Percentiles rank a stretch among this genome's conserved stretches.
These are phyloP conservation scores for Apiotrichum gracile DNA, from an alignment of 1,284 basidiomycete genomes.

Conservation along the genomic window DNA sequence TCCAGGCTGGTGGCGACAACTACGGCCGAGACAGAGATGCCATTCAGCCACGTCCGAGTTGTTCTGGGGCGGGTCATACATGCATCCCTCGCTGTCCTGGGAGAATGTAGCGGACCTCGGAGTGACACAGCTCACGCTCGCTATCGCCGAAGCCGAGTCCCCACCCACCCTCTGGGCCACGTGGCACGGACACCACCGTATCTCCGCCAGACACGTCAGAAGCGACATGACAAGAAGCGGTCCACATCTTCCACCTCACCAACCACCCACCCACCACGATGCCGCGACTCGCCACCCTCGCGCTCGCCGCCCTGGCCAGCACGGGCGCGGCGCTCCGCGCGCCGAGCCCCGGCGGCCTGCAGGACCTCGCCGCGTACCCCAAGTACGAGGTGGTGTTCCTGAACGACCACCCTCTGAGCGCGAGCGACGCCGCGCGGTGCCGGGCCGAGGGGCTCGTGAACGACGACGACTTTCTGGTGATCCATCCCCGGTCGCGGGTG, in stretches of 20 bases:
- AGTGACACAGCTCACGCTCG: too few species aligned
- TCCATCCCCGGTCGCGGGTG: slow-evolving; percentile 53
- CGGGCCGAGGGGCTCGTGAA: slow-evolving; percentile 59
- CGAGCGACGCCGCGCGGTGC: slow-evolving; percentile 69
- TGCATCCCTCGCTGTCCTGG: too few species aligned
- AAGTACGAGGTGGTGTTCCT: slow-evolving; percentile 77
- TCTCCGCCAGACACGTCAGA: background rate
- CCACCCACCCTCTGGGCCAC: too few species aligned
- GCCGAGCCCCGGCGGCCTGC: slow-evolving; percentile 23
- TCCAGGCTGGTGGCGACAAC: background rate
- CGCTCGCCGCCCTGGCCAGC: slow-evolving; percentile 14
- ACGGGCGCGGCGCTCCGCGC: slow-evolving; percentile 13
- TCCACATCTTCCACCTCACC: background rate
- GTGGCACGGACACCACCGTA: too few species aligned
- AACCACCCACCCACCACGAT: background rate
- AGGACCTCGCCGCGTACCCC: slow-evolving; percentile 75
- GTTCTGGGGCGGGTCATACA: too few species aligned
- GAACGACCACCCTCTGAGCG: slow-evolving; percentile 67
- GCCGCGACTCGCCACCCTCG: slow-evolving; percentile 9
- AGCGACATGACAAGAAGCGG: background rate
- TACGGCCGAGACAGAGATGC: background rate
- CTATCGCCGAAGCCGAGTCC: too few species aligned
- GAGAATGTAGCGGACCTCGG: too few species aligned
- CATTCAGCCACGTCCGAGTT: too few species aligned
- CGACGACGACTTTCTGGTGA: slow-evolving; percentile 67